Base-by-base conservation (phyloP, 345 rosid species). In the Isatis tinctoria region DNA sequence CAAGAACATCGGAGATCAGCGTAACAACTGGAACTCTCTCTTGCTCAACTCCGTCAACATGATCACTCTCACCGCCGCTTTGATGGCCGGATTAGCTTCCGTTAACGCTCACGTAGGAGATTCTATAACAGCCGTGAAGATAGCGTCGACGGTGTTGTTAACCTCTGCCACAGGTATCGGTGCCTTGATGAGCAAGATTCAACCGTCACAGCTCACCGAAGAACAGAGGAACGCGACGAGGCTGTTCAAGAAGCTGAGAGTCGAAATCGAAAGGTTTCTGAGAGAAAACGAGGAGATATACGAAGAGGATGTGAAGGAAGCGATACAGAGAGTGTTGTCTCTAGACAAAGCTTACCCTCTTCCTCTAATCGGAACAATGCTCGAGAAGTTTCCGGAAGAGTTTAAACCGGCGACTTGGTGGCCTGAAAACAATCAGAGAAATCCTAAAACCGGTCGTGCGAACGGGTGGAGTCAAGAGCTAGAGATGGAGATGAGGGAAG, bases 11-110 rank as follows among this genome's bases (percentile, higher is more conserved):
- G 85, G 86, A 8, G 83, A 88, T 76, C 96, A 90, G 41, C 78
- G 93, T 3, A 81, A 86, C 12, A 84, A 83, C 61, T 86, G 93
- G 96, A 90, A 90, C 78, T 74, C 79, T 18, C 82, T 88, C 4
- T 73, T 88, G 36, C 80, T 90, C 48, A 88, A 81, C 47, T 88
- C 96, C 39, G 81, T 86, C 65, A 90, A 88, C 80, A 84, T 83
- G 86, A 88, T 88, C 53, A 85, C 89, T 45, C 86, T 90, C 27
- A 69, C 90, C 0, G 92, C 89, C 8, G 74, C 85, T 12, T 71
- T 86, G 18, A 86, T 86, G 85, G 82, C 83, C 1, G 96, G 89
- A 8, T 40, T 87, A 33, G 83, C 91, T 0, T 76, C 84, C 0
- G 59, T 72, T 10, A 68, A 74, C 12, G 57, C 26, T 35, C 60